These are phyloP conservation scores for Calonectria montana DNA, from an alignment of 2,329 filamentous ascomycete genomes.

Conservation along the genomic window DNA sequence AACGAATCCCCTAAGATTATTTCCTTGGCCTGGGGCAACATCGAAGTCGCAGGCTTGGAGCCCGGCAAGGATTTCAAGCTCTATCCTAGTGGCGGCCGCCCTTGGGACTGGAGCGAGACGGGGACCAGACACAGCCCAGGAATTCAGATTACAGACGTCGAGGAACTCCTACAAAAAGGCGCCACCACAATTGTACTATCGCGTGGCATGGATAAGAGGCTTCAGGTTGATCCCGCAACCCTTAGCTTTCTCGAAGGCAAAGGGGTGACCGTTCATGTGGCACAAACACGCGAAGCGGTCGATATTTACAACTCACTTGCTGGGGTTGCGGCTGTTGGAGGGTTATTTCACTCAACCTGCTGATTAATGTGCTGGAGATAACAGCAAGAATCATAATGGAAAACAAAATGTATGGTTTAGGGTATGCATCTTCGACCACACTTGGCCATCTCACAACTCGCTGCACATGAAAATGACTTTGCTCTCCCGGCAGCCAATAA, in stretches of 20 bases:
- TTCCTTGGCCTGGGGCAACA: conserved; percentile 15
- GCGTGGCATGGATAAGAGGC: conserved; percentile 21
- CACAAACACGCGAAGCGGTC: conserved; percentile 16
- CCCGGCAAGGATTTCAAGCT: conserved; percentile 25
- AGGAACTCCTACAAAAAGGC: conserved; percentile 18
- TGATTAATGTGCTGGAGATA: neutral
- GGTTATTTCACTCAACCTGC: conserved; percentile 20
- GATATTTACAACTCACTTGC: conserved; percentile 16
- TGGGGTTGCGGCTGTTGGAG: conserved; percentile 1
- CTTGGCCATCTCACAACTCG: no score
- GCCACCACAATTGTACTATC: conserved; percentile 22
- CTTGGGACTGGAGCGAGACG: conserved; percentile 26
- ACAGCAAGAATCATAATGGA: neutral
- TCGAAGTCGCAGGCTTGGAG: conserved; percentile 6
- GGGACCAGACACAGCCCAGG: conserved; percentile 19
- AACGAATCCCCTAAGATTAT: conserved; percentile 9
- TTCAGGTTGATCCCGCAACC: conserved; percentile 3
- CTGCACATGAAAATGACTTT: no score
- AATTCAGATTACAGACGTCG: conserved; percentile 18
- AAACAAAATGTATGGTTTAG: no score
- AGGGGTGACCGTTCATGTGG: conserved; percentile 8
- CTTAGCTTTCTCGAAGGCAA: conserved; percentile 18
- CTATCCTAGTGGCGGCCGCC: conserved; percentile 20
- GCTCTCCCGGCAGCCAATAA: no score
- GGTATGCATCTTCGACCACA: no score